Conservation (phyloP, 345 rosid genomes). For the Euphorbia peplus region DNA sequence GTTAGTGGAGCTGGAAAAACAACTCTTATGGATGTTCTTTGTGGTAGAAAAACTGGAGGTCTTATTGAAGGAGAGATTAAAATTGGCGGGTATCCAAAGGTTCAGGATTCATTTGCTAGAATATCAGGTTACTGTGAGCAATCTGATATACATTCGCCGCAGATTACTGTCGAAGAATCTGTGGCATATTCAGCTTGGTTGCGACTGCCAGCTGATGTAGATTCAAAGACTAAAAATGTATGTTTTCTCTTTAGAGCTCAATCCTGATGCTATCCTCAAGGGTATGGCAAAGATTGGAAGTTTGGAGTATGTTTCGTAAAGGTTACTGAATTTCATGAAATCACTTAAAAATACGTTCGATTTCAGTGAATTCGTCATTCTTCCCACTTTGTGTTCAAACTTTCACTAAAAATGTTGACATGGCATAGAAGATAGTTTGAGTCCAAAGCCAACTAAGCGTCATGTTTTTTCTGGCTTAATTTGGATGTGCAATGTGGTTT, state of each 20-base stretch:
- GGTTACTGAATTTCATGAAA: no score
- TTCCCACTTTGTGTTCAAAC: no score
- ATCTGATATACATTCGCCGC: constrained; percentile 74
- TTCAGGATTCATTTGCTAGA: constrained; percentile 76
- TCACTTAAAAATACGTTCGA: no score
- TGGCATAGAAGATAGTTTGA: no score
- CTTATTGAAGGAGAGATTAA: constrained; percentile 65
- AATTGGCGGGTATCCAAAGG: constrained; percentile 64
- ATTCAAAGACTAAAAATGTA: constrained; percentile 54
- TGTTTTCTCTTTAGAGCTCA: constrained; percentile 14
- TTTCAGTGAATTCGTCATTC: no score
- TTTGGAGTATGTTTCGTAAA: no score
- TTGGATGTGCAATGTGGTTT: no score
- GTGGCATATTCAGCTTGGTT: constrained; percentile 74
- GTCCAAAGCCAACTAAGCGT: no score
- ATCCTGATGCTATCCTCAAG: neutral
- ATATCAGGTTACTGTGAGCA: constrained; percentile 86
- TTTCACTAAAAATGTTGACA: no score
- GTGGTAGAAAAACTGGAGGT: constrained; percentile 83
- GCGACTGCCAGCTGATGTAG: constrained; percentile 58
- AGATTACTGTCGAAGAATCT: constrained; percentile 67
- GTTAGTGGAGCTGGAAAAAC: constrained; percentile 91
- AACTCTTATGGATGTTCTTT: constrained; percentile 77
- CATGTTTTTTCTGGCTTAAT: no score
- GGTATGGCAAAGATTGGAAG: no score